Conservation (phyloP, 306 rosid species). For the Amphicarpaea edgeworthii region DNA sequence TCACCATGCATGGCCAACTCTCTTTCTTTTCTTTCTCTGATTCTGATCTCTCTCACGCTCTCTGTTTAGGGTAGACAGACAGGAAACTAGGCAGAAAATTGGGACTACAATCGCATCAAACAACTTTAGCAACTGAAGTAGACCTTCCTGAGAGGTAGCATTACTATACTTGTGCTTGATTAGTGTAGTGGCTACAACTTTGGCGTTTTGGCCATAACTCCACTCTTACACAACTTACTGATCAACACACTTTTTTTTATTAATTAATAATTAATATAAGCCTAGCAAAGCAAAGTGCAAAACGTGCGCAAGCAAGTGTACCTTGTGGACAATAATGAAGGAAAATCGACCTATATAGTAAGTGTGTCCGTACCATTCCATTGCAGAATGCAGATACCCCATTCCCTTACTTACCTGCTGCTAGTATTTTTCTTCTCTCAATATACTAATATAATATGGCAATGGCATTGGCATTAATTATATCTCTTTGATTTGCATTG, state of each 20-base stretch:
- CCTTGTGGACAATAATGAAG: slow-evolving; percentile 33
- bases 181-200: slow-evolving; percentile 35
- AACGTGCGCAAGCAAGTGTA: slow-evolving; percentile 40
- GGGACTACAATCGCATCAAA: slow-evolving; percentile 63
- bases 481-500: slow-evolving; percentile 47
- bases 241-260: slow-evolving; percentile 6
- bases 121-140: slow-evolving; percentile 65
- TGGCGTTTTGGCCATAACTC: slow-evolving; percentile 50
- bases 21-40: slow-evolving; percentile 21
- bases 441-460: too few species aligned
- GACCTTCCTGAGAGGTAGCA: slow-evolving; percentile 56
- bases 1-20: slow-evolving; percentile 47
- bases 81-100: slow-evolving; percentile 60
- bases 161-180: slow-evolving; percentile 46
- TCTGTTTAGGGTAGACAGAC: slow-evolving; percentile 61
- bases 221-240: slow-evolving; percentile 21
- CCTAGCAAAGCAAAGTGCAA: slow-evolving; percentile 35
- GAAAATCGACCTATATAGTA: slow-evolving; percentile 20
- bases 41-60: slow-evolving; percentile 41
- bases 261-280: neutral
- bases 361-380: slow-evolving; percentile 42
- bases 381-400: slow-evolving; percentile 31
- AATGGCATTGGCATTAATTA: too few species aligned
- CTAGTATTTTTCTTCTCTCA: too few species aligned
- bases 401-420: too few species aligned